These are phyloP conservation scores for Collybiopsis luxurians DNA, from an alignment of 768 basidiomycete genomes.

Conservation along the genomic window DNA sequence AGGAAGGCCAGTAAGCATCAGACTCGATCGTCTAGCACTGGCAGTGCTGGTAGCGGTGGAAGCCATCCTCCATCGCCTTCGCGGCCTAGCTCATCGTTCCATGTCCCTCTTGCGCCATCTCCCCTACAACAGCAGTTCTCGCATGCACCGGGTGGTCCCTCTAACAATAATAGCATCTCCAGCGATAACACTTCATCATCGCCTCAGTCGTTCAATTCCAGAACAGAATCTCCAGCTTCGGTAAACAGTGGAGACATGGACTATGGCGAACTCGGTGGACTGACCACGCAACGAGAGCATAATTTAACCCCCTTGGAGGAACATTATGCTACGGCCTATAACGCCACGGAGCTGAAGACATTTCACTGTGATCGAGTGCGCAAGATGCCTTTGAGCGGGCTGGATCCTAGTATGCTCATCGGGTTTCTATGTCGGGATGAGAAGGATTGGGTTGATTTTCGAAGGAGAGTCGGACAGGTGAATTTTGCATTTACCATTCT, in stretches of 20 bases:
- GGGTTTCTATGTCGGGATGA: constrained; percentile 87
- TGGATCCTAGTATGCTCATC: constrained; percentile 97
- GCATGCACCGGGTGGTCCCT: constrained; percentile 21
- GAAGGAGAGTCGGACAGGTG: constrained; percentile 69
- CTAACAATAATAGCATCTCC: constrained; percentile 1
- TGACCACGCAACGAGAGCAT: constrained; percentile 6
- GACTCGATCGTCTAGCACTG: constrained; percentile 6
- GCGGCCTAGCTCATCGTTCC: constrained; percentile 55
- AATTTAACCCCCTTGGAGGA: constrained; percentile 48
- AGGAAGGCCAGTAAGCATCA: neutral
- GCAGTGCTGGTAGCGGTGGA: constrained; percentile 6
- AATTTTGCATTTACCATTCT: constrained; percentile 22
- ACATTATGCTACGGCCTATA: constrained; percentile 75
- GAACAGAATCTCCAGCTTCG: constrained; percentile 8
- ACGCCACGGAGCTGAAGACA: constrained; percentile 68
- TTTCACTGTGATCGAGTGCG: constrained; percentile 97
- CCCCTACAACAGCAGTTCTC: constrained; percentile 67
- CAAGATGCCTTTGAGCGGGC: constrained; percentile 87
- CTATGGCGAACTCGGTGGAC: constrained; percentile 32
- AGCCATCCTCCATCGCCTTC: constrained; percentile 42
- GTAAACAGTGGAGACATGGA: constrained; percentile 23
- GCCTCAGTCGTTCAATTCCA: constrained; percentile 15
- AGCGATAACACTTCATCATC: constrained; percentile 27
- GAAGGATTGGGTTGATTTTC: constrained; percentile 83
- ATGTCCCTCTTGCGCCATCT: constrained; percentile 58